Base-by-base conservation (phyloP, 768 basidiomycete genomes). In the Lentinus brumalis region DNA sequence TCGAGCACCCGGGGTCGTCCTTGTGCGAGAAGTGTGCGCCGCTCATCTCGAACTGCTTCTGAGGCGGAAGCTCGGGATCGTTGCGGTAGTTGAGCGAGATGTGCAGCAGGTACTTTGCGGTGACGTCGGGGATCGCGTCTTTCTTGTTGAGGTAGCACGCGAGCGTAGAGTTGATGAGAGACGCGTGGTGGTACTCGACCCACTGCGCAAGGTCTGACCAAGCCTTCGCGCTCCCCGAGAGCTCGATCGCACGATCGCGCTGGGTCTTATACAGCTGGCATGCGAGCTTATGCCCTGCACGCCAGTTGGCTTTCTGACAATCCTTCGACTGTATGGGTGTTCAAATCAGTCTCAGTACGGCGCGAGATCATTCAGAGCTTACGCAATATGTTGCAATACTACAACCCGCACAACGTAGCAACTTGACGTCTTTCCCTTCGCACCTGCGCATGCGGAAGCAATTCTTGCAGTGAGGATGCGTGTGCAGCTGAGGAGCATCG, bases 391-490 rank as follows among this genome's bases (percentile, higher is more conserved):
- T 57, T 6, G n/a, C 47, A 12, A 49, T 35, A n/a, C 26, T 31
- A 46, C 56, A 57, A 2, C 32, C 44, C 4, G 30, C 38, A 21
- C 56, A 57, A 16, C 46, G 44, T 31, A 57, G 45, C 30, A 57
- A 46, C 18, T 57, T 57, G n/a, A 47, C 10, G 31, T 35, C 18
- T 5, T 35, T 18, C 14, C 46, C 46, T 32, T 57, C 56, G 56
- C 56, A 57, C 7, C 56, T 31, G 5, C 45, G 45, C 56, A 57
- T 49, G 21, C 47, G 44, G 32, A 49, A 49, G 31, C 56, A 57
- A 38, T 38, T 57, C 46, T 57, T 57, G 46, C 56, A 57, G 32
- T 57, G 56, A 11, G 45, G 14, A 16, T 57, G 56, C 10, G 56
- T 57, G 26, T 41, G 30, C 49, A 46, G 32, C 9, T 29, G 50